Base-by-base conservation (phyloP, 2,329 filamentous ascomycete species). In the Cladosporium halotolerans region DNA sequence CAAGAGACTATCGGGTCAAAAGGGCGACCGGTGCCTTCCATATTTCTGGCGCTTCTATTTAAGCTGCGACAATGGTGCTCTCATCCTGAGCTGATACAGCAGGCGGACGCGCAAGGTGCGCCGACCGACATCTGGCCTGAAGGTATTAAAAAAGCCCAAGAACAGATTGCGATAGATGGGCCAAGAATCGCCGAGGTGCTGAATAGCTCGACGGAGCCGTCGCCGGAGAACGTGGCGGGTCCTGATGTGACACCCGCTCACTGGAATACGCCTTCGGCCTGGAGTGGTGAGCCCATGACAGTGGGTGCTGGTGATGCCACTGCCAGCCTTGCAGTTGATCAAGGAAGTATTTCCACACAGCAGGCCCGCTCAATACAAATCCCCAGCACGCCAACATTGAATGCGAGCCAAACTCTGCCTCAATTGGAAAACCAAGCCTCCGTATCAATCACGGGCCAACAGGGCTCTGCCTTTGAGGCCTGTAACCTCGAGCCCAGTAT, bases 1-100 rank as follows among this genome's bases (percentile, higher is more conserved):
- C 77, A 78, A 54, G 76, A 78, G 38, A 78, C 83, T 0, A 84
- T 84, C 0, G 79, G 80, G 1, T 18, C 54, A 3, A 45, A 53
- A 16, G 56, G 56, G 9, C 56, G 59, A 45, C 56, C 61, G 2
- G 58, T 66, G 3, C 63, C 63, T 13, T 56, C 58, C 5, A 59
- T 67, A 18, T 66, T 66, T 39, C 56, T 67, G 2, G 63, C 62
- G 19, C 52, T 67, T 14, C 55, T 66, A 1, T 64, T 63, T 53
- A 66, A 66, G 54, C 55, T 67, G 23, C 54, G 63, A n/a, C 58
- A 62, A 31, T 67, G 64, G 64, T 66, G 62, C 43, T 41, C 61
- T 13, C 57, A 62, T 48, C 63, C 64, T 3, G 53, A 59, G 31
- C 40, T 63, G 34, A 55, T 62, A 16, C 55, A 58, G 16, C 52